A percentile compares a stretch with the other conserved stretches of the same genome.
These are phyloP conservation scores for Penicillium aurantiogriseum DNA, from an alignment of 2,329 filamentous ascomycete species.

Conservation along the genomic window DNA sequence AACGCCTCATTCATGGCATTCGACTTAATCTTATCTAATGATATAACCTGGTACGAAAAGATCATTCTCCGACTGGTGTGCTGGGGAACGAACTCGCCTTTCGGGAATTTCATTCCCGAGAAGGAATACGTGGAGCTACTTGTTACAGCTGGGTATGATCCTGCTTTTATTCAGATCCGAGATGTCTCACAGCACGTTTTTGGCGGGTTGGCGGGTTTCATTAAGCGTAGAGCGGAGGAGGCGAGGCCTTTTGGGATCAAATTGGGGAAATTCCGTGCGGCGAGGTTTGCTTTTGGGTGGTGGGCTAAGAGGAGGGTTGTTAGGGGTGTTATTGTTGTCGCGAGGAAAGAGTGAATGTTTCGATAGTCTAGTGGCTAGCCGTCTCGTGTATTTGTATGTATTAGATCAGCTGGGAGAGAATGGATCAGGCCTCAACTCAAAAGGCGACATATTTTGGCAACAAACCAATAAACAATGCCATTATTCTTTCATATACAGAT, in stretches of 20 bases:
- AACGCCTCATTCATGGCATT: conserved; percentile 56
- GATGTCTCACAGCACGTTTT: conserved; percentile 58
- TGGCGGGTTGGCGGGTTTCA: conserved; percentile 47
- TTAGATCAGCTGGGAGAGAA: neutral
- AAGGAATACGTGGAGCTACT: conserved; percentile 49
- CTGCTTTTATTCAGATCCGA: conserved; percentile 42
- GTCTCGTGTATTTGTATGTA: neutral
- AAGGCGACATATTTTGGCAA: neutral
- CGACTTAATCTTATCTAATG: conserved; percentile 48
- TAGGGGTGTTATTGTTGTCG: conserved; percentile 43
- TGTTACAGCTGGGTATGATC: conserved; percentile 49
- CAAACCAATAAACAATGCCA: no score
- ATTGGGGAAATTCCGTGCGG: conserved; percentile 37
- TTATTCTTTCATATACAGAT: no score
- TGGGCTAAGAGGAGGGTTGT: conserved; percentile 43
- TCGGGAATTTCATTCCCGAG: conserved; percentile 50
- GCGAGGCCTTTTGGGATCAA: conserved; percentile 38
- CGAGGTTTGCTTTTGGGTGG: conserved; percentile 42
- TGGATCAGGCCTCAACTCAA: neutral
- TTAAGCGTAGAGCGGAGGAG: conserved; percentile 40
- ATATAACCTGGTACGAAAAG: conserved; percentile 24
- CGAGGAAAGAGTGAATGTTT: conserved; percentile 19
- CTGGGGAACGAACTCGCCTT: conserved; percentile 50
- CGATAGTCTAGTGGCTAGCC: neutral
- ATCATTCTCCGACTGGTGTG: conserved; percentile 46